phyloP scores from a whole-genome alignment of 768 basidiomycete genomes.

The Pleurotus pulmonarius region DNA sequence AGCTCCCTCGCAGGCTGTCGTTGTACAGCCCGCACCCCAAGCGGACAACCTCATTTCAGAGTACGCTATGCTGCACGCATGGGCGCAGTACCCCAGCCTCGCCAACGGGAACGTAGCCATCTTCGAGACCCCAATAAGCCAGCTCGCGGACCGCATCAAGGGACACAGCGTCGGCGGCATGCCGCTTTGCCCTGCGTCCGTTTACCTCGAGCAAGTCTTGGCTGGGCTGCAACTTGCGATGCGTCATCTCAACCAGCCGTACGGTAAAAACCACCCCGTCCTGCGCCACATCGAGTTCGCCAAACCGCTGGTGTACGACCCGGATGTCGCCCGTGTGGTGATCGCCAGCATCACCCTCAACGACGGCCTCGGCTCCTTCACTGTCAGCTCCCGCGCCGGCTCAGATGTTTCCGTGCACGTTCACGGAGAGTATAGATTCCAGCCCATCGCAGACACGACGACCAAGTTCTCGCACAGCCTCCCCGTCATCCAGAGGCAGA shows the following conservation, averaged over 20 bases:
- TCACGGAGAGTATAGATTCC: constrained; percentile 42
- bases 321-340: constrained; percentile 27
- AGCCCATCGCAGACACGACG: constrained; percentile 23
- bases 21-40: not conserved
- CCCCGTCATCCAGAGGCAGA: constrained; percentile 29
- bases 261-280: constrained; percentile 26
- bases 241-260: constrained; percentile 21
- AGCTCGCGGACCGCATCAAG: constrained; percentile 39
- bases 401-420: constrained; percentile 36
- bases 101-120: constrained; percentile 34
- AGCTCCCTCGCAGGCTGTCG: not conserved
- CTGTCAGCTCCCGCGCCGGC: constrained; percentile 36
- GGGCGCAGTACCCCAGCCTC: constrained; percentile 37
- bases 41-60: constrained; percentile 12
- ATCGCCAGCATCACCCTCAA: constrained; percentile 34
- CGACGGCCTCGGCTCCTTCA: constrained; percentile 37
- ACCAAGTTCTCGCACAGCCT: constrained; percentile 35
- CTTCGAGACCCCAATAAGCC: constrained; percentile 50
- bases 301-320: constrained; percentile 50
- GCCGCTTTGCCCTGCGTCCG: constrained; percentile 62
- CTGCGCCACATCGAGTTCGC: constrained; percentile 44
- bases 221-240: constrained; percentile 38
- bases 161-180: constrained; percentile 57
- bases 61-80: constrained; percentile 34
- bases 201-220: constrained; percentile 56